Evolutionary conservation across 176 grass and related monocot genomes (phyloP).

Genomic region (Coix lacrymajobi): DNA sequence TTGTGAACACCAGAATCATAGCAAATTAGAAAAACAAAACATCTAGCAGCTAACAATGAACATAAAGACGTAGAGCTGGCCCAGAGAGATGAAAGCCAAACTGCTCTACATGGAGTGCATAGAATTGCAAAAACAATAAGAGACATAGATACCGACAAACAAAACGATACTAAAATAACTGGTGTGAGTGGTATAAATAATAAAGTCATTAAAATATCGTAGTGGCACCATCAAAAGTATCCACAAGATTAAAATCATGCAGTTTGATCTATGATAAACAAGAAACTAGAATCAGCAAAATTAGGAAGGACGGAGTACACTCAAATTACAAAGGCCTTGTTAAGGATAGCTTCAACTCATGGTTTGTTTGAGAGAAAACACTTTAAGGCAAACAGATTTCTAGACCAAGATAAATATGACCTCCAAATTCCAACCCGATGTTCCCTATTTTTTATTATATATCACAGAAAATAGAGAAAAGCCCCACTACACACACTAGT

Average conservation of each 20-base stretch:
- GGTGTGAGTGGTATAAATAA: neutral
- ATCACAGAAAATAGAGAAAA: neutral
- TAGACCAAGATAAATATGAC: neutral
- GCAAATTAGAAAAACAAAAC: no score
- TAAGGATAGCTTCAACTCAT: neutral
- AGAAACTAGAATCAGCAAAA: neutral
- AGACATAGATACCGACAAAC: neutral
- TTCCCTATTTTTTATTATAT: neutral
- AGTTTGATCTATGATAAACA: neutral
- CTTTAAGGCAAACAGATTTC: neutral
- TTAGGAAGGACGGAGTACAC: neutral
- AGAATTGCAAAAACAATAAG: neutral
- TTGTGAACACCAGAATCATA: no score
- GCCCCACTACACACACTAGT: neutral
- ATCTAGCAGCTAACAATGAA: neutral
- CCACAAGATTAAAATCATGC: neutral
- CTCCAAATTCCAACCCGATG: neutral
- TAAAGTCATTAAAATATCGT: neutral
- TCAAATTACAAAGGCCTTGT: neutral
- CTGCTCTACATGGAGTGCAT: neutral
- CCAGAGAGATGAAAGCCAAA: neutral
- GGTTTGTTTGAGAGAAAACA: neutral
- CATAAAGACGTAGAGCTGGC: neutral
- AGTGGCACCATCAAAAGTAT: neutral
- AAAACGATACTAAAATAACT: neutral